These are phyloP conservation scores for Colletotrichum sidae DNA, from an alignment of 2,329 filamentous ascomycete genomes.

Conservation along the genomic window DNA sequence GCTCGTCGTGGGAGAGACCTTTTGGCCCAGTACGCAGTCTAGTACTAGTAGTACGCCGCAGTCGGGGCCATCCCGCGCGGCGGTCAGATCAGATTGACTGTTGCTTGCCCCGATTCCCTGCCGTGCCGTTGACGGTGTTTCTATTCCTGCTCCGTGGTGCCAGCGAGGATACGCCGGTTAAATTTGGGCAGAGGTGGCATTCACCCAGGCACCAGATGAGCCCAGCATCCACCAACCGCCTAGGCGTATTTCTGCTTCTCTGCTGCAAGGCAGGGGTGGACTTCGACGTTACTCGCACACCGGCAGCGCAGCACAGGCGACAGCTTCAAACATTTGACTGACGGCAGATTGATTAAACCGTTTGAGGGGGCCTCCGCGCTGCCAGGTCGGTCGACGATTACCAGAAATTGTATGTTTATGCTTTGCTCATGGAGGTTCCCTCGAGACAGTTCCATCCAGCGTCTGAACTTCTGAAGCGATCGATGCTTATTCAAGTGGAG, in stretches of 20 bases:
- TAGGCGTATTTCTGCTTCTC: slow-evolving; percentile 16
- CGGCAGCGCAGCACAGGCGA: not conserved
- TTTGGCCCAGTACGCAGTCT: not conserved
- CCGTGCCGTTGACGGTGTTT: slow-evolving; percentile 13
- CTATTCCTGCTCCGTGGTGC: slow-evolving; percentile 16
- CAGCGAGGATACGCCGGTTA: slow-evolving; percentile 6
- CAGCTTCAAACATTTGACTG: slow-evolving; percentile 7
- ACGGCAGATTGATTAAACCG: slow-evolving; percentile 26
- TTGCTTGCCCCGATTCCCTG: slow-evolving; percentile 4
- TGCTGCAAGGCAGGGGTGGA: slow-evolving; percentile 11
- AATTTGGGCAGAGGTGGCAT: slow-evolving; percentile 5
- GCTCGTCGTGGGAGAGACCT: slow-evolving; percentile 17
- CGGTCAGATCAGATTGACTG: slow-evolving; percentile 18
- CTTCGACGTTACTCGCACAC: not conserved
- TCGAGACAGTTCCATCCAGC: slow-evolving; percentile 6
- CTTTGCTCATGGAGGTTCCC: slow-evolving; percentile 17
- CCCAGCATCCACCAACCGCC: slow-evolving; percentile 10
- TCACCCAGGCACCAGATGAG: slow-evolving; percentile 8
- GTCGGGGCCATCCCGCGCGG: slow-evolving; percentile 6
- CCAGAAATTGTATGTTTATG: slow-evolving; percentile 24
- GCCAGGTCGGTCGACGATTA: not conserved
- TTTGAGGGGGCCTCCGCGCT: not conserved
- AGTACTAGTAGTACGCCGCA: not conserved
- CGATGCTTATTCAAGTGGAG: slow-evolving; percentile 19
- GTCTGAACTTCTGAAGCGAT: slow-evolving; percentile 24